A percentile compares a stretch with the other conserved stretches of the same genome.
Evolutionary conservation across 129 eudicot species (phyloP).

Genomic region (Centella asiatica): DNA sequence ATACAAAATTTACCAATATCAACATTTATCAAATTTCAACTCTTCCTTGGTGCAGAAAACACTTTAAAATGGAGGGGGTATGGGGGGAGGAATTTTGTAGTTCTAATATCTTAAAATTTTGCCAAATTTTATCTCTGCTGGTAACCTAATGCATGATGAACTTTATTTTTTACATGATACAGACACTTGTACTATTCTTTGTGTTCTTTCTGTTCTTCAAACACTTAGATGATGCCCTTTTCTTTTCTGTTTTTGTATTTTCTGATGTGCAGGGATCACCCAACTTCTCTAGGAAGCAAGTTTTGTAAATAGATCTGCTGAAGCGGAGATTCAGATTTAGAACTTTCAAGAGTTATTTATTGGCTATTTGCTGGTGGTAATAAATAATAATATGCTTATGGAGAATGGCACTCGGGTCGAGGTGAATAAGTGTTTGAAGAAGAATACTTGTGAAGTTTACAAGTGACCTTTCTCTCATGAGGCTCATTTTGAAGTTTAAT

Average conservation of each 20-base stretch:
- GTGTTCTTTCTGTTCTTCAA: no score
- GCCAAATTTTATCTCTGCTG: background rate
- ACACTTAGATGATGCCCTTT: no score
- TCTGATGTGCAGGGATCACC: background rate
- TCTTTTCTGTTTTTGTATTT: background rate
- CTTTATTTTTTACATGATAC: no score
- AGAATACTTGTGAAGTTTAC: background rate
- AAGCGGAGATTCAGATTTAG: constrained; percentile 1
- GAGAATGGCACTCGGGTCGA: constrained; percentile 1
- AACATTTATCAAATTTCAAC: no score
- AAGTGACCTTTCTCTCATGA: background rate
- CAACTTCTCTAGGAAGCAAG: background rate
- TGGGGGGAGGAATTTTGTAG: no score
- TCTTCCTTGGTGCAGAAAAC: no score
- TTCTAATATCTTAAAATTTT: no score
- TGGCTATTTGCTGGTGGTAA: background rate
- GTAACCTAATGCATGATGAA: no score
- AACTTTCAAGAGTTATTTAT: background rate
- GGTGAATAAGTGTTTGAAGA: background rate
- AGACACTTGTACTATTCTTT: no score
- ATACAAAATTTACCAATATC: no score
- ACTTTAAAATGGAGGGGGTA: no score
- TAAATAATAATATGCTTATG: constrained; percentile 1
- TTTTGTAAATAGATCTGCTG: constrained; percentile 9
- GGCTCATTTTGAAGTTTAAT: background rate